Conservation (phyloP, 768 basidiomycete species). For the Termitomyces sp. region DNA sequence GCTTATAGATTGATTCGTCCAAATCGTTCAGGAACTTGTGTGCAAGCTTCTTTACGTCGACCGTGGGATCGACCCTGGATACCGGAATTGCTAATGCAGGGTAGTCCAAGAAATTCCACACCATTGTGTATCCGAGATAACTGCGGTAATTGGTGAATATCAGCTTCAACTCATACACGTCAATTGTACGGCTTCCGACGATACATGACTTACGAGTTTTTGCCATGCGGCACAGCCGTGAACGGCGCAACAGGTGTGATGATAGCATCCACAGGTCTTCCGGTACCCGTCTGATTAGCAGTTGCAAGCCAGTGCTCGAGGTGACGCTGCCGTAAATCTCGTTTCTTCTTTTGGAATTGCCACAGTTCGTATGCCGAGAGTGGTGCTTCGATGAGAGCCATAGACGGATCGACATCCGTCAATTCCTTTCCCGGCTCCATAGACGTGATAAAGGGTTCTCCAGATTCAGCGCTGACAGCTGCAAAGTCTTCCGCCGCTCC, state of each 20-base stretch:
- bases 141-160: conserved; percentile 22
- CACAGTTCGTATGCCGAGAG: conserved; percentile 52
- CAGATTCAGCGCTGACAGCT: conserved; percentile 27
- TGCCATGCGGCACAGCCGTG: conserved; percentile 59
- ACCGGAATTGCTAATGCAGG: conserved; percentile 59
- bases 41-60: conserved; percentile 39
- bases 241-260: conserved; percentile 59
- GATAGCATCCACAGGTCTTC: conserved; percentile 71
- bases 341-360: conserved; percentile 53
- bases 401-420: background rate
- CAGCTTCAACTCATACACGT: background rate
- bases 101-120: conserved; percentile 70
- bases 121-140: conserved; percentile 45
- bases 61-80: conserved; percentile 43
- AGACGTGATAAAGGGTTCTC: conserved; percentile 49
- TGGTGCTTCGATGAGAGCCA: background rate
- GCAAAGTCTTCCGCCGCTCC: conserved; percentile 16
- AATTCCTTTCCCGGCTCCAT: conserved; percentile 30
- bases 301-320: conserved; percentile 61
- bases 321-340: conserved; percentile 47
- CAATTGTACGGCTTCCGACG: background rate
- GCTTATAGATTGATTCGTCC: background rate
- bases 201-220: conserved; percentile 33
- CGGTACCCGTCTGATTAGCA: conserved; percentile 47
- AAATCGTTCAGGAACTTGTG: background rate